Evolutionary conservation across 2,329 filamentous ascomycete species (phyloP).

Genomic region (Neocatenulostroma microsporum): DNA sequence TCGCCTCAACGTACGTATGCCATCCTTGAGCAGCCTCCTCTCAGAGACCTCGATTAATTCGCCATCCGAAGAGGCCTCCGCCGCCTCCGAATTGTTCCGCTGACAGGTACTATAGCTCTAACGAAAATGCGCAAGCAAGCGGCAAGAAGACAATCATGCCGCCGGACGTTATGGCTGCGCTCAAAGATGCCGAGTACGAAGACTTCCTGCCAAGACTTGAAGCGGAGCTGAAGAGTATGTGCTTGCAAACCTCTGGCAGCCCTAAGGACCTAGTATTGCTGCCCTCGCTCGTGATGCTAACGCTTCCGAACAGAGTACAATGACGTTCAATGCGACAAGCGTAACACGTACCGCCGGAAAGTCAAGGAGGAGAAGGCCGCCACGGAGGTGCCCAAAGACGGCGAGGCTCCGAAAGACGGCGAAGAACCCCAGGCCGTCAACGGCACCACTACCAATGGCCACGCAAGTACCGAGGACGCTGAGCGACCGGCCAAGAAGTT

Average conservation of each 20-base stretch:
- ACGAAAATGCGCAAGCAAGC: constrained; percentile 58
- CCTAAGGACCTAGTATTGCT: not conserved
- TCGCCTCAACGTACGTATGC: constrained; percentile 67
- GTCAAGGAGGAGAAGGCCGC: constrained; percentile 55
- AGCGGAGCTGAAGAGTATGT: constrained; percentile 66
- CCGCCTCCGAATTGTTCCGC: not conserved
- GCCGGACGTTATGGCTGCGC: constrained; percentile 65
- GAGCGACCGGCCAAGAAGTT: constrained; percentile 46
- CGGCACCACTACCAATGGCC: constrained; percentile 17
- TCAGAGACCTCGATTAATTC: not conserved
- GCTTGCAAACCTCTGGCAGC: too few relatives aligned
- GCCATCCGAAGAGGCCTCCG: not conserved
- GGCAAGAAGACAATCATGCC: constrained; percentile 73
- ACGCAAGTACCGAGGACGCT: constrained; percentile 31
- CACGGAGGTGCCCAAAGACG: constrained; percentile 13
- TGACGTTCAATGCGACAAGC: constrained; percentile 64
- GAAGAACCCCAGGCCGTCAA: constrained; percentile 20
- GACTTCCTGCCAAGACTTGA: constrained; percentile 65
- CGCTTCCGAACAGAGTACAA: constrained; percentile 69
- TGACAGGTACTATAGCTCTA: constrained; percentile 49
- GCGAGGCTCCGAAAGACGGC: constrained; percentile 24
- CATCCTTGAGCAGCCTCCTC: not conserved
- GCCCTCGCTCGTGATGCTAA: too few relatives aligned
- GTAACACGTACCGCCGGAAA: constrained; percentile 63
- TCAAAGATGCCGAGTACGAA: constrained; percentile 68